These are phyloP conservation scores for Lathyrus sativus DNA, from an alignment of 306 rosid species.

Conservation along the genomic window DNA sequence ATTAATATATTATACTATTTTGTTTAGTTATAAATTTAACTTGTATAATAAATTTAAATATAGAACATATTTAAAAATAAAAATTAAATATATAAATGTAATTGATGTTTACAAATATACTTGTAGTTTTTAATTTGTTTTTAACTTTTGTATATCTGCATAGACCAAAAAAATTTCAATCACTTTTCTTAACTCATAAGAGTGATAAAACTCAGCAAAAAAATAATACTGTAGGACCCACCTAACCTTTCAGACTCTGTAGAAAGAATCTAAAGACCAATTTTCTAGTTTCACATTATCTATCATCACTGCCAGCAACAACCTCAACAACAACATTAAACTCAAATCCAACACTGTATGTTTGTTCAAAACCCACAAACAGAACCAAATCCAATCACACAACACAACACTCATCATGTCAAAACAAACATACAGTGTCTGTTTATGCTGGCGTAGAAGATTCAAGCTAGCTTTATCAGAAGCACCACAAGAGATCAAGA, in stretches of 20 bases:
- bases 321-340: slow-evolving; percentile 23
- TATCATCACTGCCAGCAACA: slow-evolving; percentile 13
- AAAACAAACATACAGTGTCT: slow-evolving; percentile 84
- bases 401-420: slow-evolving; percentile 45
- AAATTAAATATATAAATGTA: too few relatives aligned
- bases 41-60: too few relatives aligned
- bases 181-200: not conserved
- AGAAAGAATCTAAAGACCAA: not conserved
- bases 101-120: too few relatives aligned
- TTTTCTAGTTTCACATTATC: not conserved
- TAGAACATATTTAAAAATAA: too few relatives aligned
- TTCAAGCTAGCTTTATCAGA: slow-evolving; percentile 67
- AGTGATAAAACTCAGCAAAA: not conserved
- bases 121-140: too few relatives aligned
- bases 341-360: not conserved
- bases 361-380: not conserved
- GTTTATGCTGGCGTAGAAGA: slow-evolving; percentile 87
- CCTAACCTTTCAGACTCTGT: slow-evolving; percentile 1
- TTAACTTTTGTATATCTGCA: too few relatives aligned
- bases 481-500: slow-evolving; percentile 75
- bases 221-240: not conserved
- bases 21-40: too few relatives aligned
- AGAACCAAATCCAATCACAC: not conserved
- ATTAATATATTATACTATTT: too few relatives aligned
- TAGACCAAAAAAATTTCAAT: too few relatives aligned